Evolutionary conservation across 2,329 filamentous ascomycete species (phyloP), one percentile per base, ranked within the genome.

Genomic region (Aspergillus awamori): DNA sequence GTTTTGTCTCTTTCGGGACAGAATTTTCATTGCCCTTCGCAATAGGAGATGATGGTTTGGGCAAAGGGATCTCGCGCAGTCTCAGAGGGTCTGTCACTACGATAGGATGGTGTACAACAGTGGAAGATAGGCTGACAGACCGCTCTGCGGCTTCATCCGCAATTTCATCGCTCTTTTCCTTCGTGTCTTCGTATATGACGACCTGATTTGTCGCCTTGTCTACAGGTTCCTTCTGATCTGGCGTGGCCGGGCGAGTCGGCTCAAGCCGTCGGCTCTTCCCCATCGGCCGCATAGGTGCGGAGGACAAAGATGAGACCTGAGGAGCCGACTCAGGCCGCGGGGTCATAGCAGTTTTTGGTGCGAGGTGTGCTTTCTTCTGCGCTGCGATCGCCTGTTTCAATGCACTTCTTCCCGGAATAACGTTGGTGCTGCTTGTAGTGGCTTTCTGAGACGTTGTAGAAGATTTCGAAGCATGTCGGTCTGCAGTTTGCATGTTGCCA

Each of bases 371-470:
- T 61, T 81, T 92, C 78, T 92, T 93, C 72, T 94, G 90, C 5
- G 92, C 93, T 70, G 92, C 80, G 83, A 97, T 93, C 3, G 91
- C 83, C 70, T 97, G 93, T 65, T 91, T 89, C 26, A 97, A 77
- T 10, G 90, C 91, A 10, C 77, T 79, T 39, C 83, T 71, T 43
- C 68, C 64, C 39, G 66, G 59, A 7, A 56, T 59, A 8, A 68
- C 65, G 30, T 65, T 59, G 22, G 64, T 65, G 48, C 63, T 66
- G 33, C 58, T 69, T 24, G 65, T 36, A 24, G 65, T 43, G 8
- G 52, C 63, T 56, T 67, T 67, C 20, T 63, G 65, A 28, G 69
- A 59, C 17, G 68, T 47, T 38, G 61, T 55, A 38, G 67, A 53
- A 30, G 61, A 39, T 51, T 62, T 69, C 54, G 62, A 53, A 43